These are phyloP conservation scores for Aspergillus transmontanensis DNA, from an alignment of 2,329 filamentous ascomycete species.

Conservation along the genomic window DNA sequence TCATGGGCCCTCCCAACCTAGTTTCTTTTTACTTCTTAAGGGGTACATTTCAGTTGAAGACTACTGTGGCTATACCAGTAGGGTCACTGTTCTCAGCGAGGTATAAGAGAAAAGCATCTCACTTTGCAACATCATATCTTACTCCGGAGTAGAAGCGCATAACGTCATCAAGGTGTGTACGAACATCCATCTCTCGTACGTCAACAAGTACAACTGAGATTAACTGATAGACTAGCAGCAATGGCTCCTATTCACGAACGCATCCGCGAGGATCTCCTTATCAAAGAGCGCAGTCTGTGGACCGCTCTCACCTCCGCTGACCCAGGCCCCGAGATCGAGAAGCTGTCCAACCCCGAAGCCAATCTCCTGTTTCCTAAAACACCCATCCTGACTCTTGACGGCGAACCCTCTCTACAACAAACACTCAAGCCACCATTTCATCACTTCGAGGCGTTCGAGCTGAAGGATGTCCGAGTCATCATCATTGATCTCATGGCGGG, in stretches of 20 bases:
- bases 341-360: conserved; percentile 34
- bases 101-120: background rate
- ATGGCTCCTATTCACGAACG: conserved; percentile 43
- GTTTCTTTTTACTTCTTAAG: background rate
- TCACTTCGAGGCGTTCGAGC: conserved; percentile 36
- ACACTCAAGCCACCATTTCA: conserved; percentile 37
- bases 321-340: conserved; percentile 36
- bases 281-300: conserved; percentile 41
- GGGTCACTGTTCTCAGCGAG: background rate
- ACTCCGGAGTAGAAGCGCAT: background rate
- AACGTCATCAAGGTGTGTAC: background rate
- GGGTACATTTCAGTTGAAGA: background rate
- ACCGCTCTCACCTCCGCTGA: conserved; percentile 41
- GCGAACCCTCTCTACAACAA: conserved; percentile 22
- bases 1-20: background rate
- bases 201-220: background rate
- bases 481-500: conserved; percentile 42
- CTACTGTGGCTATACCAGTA: background rate
- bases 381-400: conserved; percentile 34
- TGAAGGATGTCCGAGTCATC: conserved; percentile 33
- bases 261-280: conserved; percentile 38
- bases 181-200: too few relatives aligned
- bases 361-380: conserved; percentile 38
- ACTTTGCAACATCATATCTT: background rate
- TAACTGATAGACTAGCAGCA: background rate